Base-by-base conservation (phyloP, 2,329 filamentous ascomycete species). In the Corinectria fuckeliana region DNA sequence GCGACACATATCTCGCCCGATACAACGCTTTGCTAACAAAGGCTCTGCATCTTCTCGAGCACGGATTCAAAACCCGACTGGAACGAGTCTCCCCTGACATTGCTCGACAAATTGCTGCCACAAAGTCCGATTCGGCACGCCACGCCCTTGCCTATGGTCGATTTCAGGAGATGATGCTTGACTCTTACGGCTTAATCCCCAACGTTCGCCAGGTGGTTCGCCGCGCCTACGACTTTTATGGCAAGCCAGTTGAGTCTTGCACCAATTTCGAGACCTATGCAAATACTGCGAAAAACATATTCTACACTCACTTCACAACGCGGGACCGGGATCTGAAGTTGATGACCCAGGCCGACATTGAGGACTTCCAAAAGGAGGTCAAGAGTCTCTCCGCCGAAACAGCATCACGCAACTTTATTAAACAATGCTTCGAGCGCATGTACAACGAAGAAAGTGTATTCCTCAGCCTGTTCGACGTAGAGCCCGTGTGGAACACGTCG, bases 1-100 rank as follows among this genome's bases (percentile, higher is more conserved):
- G 93, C 3, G 89, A 93, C 62, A 88, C 90, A 2, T 98, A 97
- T 74, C 86, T 93, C 41, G 92, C 94, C 6, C 87, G 93, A 60
- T 98, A 98, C 74, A 88, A 91, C 60, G 83, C 95, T 0, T 83
- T 97, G 11, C 84, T 98, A 13, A 86, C 85, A 25, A 88, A 88
- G 66, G 84, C 86, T 0, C 77, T 89, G 9, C 86, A 88, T 67
- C 76, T 89, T 11, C 78, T 89, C 5, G 86, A 87, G 61, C 81
- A 86, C 23, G 84, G 81, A 23, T 85, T 85, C 70, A 82, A 77
- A 8, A 78, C 74, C 23, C 81, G 80, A 9, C 74, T 85, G 21
- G 82, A 86, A 53, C 82, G 78, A 55, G 78, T 84, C 4, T 85
- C 84, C 0, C 71, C 78, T 2, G 85, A 87, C n/a, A 78, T 87